Evolutionary conservation across 139 green algal species (phyloP), one percentile per base, ranked within the genome.

Genomic region (Chlamydomonas sphaeroides): DNA sequence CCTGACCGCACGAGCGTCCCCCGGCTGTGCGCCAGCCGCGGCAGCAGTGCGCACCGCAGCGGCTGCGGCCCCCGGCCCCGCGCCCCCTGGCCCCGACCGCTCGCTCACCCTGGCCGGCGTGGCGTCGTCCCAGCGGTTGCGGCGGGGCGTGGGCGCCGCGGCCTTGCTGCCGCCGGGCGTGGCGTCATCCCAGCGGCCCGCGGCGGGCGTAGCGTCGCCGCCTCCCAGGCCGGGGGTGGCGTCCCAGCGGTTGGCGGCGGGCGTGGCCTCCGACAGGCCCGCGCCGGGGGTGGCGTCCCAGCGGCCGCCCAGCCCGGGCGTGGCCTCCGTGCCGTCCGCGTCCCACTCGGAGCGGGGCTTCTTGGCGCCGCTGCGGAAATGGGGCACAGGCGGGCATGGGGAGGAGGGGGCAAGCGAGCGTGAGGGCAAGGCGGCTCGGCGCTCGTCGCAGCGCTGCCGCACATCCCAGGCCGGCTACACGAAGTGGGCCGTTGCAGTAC

Each of bases 321-420:
- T 96, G 25, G 91, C 89, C 78, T 97, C 95, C 57, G 93, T 45
- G 28, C 65, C 77, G 36, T 84, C 88, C 23, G 90, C 84, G 69
- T 98, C 96, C 96, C 96, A 98, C 35, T 98, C 96, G 18, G 94
- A 97, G 21, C 71, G 80, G 18, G 45, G 61, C 77, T 61, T 76
- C 75, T 77, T 92, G 88, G 21, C 87, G 15, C 69, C 88, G 89
- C 45, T 53, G 45, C 11, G 14, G 45, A 21, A 53, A 14, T 10
- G 45, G n/a, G n/a, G n/a, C n/a, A n/a, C n/a, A n/a, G n/a, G n/a
- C n/a, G n/a, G n/a, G n/a, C n/a, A n/a, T n/a, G n/a, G n/a, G n/a
- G n/a, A n/a, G n/a, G n/a, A n/a, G n/a, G n/a, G n/a, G n/a, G n/a
- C n/a, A n/a, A n/a, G n/a, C n/a, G n/a, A n/a, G n/a, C n/a, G n/a